Evolutionary conservation across 169 alveolate genomes (phyloP), one percentile per base, ranked within the genome.

Genomic region (Plasmodium vivax): DNA sequence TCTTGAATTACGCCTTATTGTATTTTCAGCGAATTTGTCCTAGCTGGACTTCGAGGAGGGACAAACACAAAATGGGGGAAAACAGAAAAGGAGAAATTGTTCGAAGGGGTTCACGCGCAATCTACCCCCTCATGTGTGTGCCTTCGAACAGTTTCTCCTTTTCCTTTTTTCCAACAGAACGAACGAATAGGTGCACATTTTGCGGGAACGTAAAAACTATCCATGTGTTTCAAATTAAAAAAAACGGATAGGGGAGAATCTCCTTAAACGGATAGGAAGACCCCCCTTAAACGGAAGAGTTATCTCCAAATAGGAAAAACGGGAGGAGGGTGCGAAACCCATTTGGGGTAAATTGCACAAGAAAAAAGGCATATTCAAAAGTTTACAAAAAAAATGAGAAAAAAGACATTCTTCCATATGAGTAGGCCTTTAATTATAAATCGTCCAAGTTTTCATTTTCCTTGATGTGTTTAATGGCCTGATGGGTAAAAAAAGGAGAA

Each of bases 381-480:
- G 16, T 23, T 51, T 51, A 51, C 51, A 43, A 19, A 74, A 36
- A 74, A 73, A 41, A 23, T 73, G 51, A 82, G 41, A 3, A 27
- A 23, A 82, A 82, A 23, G n/a, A 23, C 3, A 82, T 43, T n/a
- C 77, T 30, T 56, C 47, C 75, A 71, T 23, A 12, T 27, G 45
- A 87, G 23, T 43, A 51, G 27, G 51, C 6, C n/a, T 73, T 32
- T 32, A 34, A 14, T 87, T 87, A 87, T 5, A 87, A 58, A 27
- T 75, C 93, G 41, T 87, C 87, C 75, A 87, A 87, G 34, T 87
- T 90, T 90, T 90, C 94, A 82, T 90, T 90, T 90, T 90, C 94
- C 73, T 90, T 90, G 38, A 90, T 90, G 74, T 90, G 88, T 68
- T 90, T 90, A 90, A 90, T 90, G 62, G 94, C 94, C 94, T 90